These are phyloP conservation scores for Prunus mongolica DNA, from an alignment of 306 rosid species.

Conservation along the genomic window DNA sequence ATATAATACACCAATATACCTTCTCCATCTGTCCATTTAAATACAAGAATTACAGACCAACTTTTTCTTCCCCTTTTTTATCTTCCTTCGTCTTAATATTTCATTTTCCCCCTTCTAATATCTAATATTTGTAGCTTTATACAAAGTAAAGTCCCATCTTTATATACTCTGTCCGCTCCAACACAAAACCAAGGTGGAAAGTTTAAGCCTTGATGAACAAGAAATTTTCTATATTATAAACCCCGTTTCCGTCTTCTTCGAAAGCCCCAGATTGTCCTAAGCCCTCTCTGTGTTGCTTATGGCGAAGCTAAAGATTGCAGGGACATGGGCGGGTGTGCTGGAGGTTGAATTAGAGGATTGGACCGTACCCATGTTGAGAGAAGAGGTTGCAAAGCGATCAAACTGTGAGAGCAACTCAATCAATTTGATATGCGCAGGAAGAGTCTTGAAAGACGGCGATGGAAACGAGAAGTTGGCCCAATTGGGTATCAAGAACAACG, in stretches of 20 bases:
- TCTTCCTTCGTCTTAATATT: no score
- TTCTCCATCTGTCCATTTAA: no score
- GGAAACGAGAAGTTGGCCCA: slow-evolving; percentile 47
- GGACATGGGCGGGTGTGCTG: slow-evolving; percentile 72
- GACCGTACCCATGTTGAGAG: slow-evolving; percentile 61
- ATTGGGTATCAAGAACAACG: slow-evolving; percentile 62
- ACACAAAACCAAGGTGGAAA: background rate
- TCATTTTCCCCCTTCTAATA: no score
- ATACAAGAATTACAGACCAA: no score
- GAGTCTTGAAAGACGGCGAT: slow-evolving; percentile 59
- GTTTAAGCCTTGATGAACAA: background rate
- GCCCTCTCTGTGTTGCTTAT: slow-evolving; percentile 22
- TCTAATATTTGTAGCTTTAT: no score
- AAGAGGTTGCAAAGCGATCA: slow-evolving; percentile 69
- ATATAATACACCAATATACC: background rate
- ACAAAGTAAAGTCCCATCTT: no score
- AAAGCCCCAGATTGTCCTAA: background rate
- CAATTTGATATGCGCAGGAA: slow-evolving; percentile 77
- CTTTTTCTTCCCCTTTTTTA: no score
- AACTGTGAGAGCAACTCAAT: slow-evolving; percentile 48
- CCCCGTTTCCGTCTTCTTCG: background rate
- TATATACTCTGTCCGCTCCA: background rate
- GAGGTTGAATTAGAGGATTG: slow-evolving; percentile 61
- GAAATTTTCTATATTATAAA: background rate
- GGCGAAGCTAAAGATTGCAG: slow-evolving; percentile 87